Conservation (phyloP, 495 filamentous ascomycete species). For the Xylaria telfairii region DNA sequence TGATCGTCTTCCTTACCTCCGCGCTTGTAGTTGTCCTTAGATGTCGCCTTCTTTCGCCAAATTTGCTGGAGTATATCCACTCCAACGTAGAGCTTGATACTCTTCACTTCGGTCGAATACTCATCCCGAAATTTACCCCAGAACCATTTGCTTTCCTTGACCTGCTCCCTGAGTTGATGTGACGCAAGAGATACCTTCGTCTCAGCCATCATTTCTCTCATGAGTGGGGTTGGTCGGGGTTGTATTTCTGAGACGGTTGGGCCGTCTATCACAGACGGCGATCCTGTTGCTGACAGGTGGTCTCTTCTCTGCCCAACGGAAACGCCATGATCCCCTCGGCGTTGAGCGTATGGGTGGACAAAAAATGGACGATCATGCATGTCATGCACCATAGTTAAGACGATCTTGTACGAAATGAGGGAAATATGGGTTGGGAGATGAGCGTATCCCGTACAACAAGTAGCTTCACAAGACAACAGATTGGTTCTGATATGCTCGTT, state of each 20-base stretch:
- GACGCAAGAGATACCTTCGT: conserved; percentile 35
- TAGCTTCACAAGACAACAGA: neutral
- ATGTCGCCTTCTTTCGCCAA: conserved; percentile 39
- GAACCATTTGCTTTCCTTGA: conserved; percentile 35
- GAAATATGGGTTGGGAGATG: neutral
- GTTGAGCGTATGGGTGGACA: conserved; percentile 16
- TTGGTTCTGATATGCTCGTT: neutral
- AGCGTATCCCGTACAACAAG: neutral
- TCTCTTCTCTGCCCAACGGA: neutral
- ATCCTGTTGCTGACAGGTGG: neutral
- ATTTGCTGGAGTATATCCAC: conserved; percentile 36
- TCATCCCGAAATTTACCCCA: conserved; percentile 38
- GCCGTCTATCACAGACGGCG: neutral
- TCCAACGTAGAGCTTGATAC: conserved; percentile 36
- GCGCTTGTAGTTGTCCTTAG: conserved; percentile 27
- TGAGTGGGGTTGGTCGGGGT: neutral
- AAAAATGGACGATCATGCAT: conserved; percentile 15
- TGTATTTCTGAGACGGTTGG: neutral
- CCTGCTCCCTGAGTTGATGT: conserved; percentile 35
- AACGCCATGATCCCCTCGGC: neutral
- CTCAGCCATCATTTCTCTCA: conserved; percentile 27
- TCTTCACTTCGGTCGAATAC: conserved; percentile 35
- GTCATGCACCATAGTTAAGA: neutral
- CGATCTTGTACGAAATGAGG: neutral
- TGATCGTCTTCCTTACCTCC: conserved; percentile 31